Evolutionary conservation across 75 land plant species (phyloP), one percentile per base, ranked within the genome.

Genomic region (Sequoia sempervirens): DNA sequence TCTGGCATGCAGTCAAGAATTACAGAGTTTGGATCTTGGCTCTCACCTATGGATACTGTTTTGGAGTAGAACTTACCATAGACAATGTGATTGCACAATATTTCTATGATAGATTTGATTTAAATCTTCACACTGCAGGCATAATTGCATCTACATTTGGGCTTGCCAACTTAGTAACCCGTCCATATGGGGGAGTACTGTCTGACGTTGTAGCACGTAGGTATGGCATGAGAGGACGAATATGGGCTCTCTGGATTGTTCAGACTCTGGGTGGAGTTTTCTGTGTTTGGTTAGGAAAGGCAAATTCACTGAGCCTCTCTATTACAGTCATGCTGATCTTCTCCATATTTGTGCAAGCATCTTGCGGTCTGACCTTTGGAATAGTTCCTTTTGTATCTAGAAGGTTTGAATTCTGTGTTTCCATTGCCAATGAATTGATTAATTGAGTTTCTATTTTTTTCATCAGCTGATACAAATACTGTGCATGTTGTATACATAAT

Each of bases 311-410:
- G 47, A 84, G 88, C 2, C 50, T 85, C 1, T 85, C 98, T 14
- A 85, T 93, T 14, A 26, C 86, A 2, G 83, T 90, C 36, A 95
- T 95, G 97, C 84, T 95, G 32, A 81, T 94, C 75, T 94, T 95
- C 94, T 95, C 97, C 76, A 3, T 87, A 38, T 92, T 91, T 52
- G 89, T 91, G n/a, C 95, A 93, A 70, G 93, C 95, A 13, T 93
- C 94, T 10, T 91, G 92, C 47, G 96, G 97, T 20, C 89, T 92
- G 40, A 94, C 93, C 13, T 95, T 92, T 78, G 97, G 96, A 30
- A 85, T 95, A 52, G 86, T 95, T 47, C 97, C 97, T 9, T 95
- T 95, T 88, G 83, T 95, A 20, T 95, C 96, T 5, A 85, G 95
- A 15, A 82, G 90, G 83, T 86, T 61, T n/a, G 79, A 8, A 20